Base-by-base conservation (phyloP, 2,329 filamentous ascomycete genomes). In the Xylaria sp. region DNA sequence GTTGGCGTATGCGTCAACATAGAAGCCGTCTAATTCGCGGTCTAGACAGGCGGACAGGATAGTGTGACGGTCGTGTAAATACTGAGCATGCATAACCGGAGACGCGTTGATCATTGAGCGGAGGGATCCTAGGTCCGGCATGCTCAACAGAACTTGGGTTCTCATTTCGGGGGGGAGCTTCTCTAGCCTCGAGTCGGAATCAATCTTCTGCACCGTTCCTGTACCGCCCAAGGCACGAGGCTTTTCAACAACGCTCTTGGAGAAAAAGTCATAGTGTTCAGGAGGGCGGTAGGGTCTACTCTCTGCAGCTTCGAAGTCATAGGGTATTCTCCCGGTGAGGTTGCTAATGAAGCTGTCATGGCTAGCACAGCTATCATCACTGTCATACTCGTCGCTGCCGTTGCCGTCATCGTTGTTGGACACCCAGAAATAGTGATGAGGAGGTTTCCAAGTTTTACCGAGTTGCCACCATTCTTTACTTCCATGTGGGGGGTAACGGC, bases 31-130 rank as follows among this genome's bases (percentile, higher is more conserved):
- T 1, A 76, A 39, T 15, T 73, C 72, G 25, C 66, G 69, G n/a
- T 63, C 57, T n/a, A 75, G 32, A 32, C 65, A 74, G 0, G 61
- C 28, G 4, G 55, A 60, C 57, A 76, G 69, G 32, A 76, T 73
- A 7, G 4, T 60, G 41, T 72, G 39, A 23, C 75, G 72, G 41
- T 56, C n/a, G 23, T 72, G n/a, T 20, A 50, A 44, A 37, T 75
- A 76, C 50, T 75, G 73, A 9, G 69, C 57, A 48, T 75, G 71
- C 58, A 76, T 59, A 3, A 52, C 64, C 4, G 73, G 73, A n/a
- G 72, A 75, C 10, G 72, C 71, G 23, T 34, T 70, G 25, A 74
- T 61, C 10, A 74, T 46, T 1, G 71, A 67, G 9, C 63, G 50
- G 20, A 71, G 59, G 15, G 70, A 64, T 37, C 20, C 41, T 6